These are phyloP conservation scores for Pseudocercospora ulei DNA, from an alignment of 2,329 filamentous ascomycete species.

Conservation along the genomic window DNA sequence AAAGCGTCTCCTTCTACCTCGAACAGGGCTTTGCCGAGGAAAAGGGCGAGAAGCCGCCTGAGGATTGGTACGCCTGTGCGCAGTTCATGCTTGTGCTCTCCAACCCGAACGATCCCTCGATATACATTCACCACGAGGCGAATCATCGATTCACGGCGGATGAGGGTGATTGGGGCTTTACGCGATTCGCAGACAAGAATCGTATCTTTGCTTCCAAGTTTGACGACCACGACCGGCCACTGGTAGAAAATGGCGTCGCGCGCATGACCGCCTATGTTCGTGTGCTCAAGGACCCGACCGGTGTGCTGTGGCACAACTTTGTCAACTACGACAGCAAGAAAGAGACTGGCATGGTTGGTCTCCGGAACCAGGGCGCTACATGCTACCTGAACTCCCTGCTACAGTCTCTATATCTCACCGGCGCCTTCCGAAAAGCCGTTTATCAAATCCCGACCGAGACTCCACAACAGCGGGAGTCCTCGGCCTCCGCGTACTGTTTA, in stretches of 20 bases:
- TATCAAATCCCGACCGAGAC: slow-evolving; percentile 92
- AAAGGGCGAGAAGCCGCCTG: slow-evolving; percentile 58
- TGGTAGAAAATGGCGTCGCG: slow-evolving; percentile 66
- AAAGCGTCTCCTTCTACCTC: slow-evolving; percentile 88
- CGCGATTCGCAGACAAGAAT: slow-evolving; percentile 81
- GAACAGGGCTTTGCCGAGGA: slow-evolving; percentile 77
- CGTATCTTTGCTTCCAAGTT: slow-evolving; percentile 72
- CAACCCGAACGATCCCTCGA: slow-evolving; percentile 84
- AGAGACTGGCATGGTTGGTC: slow-evolving; percentile 89
- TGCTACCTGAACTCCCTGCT: slow-evolving; percentile 47
- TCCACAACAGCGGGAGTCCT: slow-evolving; percentile 72
- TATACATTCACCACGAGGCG: slow-evolving; percentile 67
- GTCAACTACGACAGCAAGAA: slow-evolving; percentile 98
- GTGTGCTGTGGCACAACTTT: slow-evolving; percentile 85
- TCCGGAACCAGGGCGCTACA: slow-evolving; percentile 87
- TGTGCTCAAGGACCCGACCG: slow-evolving; percentile 76
- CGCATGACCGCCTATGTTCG: slow-evolving; percentile 77
- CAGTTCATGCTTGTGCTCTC: slow-evolving; percentile 91
- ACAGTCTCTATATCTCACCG: slow-evolving; percentile 47
- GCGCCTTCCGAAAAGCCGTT: slow-evolving; percentile 90
- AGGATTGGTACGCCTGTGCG: slow-evolving; percentile 93
- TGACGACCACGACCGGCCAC: slow-evolving; percentile 58
- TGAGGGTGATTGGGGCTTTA: slow-evolving; percentile 97
- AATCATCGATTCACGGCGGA: slow-evolving; percentile 93
- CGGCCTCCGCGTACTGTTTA: slow-evolving; percentile 66